A percentile compares a stretch with the other conserved stretches of the same genome.
These are phyloP conservation scores for Triangularia verruculosa DNA, from an alignment of 2,329 filamentous ascomycete genomes.

Conservation along the genomic window DNA sequence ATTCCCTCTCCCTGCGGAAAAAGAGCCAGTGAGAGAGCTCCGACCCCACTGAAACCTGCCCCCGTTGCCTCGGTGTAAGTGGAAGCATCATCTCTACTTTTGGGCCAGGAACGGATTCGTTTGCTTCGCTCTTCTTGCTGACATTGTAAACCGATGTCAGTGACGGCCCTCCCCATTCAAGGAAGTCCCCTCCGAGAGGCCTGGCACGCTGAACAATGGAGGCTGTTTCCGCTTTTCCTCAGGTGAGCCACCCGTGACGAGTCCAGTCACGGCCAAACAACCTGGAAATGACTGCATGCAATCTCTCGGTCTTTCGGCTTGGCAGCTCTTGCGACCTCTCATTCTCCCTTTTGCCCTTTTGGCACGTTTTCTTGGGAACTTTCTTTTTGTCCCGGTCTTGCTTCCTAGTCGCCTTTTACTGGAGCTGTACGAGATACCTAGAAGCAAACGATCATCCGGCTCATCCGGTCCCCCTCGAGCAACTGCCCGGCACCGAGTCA, in stretches of 20 bases:
- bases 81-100: background rate
- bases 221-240: background rate
- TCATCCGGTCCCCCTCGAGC: too few species aligned
- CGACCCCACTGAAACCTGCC: background rate
- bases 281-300: background rate
- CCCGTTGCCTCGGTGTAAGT: background rate
- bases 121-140: background rate
- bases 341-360: background rate
- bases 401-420: background rate
- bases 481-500: background rate
- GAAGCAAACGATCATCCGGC: background rate
- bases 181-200: background rate
- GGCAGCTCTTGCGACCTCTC: background rate
- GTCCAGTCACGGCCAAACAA: background rate
- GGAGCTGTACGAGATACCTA: background rate
- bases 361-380: background rate
- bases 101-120: constrained; percentile 1
- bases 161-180: background rate
- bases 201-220: background rate
- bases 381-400: background rate
- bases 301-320: background rate
- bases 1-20: background rate
- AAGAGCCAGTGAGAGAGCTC: background rate
- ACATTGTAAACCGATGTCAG: background rate
- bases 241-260: background rate